Base-by-base conservation (phyloP, 805 yeast species). In the Wickerhamiella azymoides region DNA sequence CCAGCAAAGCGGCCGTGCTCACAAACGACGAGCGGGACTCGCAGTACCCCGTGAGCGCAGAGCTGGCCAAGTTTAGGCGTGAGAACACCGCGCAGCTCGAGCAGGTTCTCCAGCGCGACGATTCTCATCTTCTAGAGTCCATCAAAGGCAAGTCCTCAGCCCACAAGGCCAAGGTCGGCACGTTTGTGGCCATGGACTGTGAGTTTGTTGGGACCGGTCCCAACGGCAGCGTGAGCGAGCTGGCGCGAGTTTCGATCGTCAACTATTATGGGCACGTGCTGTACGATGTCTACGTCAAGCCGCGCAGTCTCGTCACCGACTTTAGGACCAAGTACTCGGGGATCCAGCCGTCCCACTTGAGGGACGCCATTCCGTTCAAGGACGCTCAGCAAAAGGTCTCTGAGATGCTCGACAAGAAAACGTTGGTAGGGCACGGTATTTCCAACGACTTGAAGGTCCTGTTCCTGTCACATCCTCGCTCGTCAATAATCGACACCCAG, bases 261-360 rank as follows among this genome's bases (percentile, higher is more conserved):
- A 85, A 88, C 58, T 84, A 70, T 59, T 79, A 74, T 56, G 96
- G 96, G 0, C 73, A 74, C 51, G 69, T 75, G 0, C 57, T 88
- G 0, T 67, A 79, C 50, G 96, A 88, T 61, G 65, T 71, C 33
- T 88, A 70, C 64, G 96, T 88, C 4, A 69, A 68, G 52, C 96
- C 96, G 2, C 63, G 67, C 27, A 86, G 80, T 54, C 67, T 65
- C 46, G 94, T 88, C 2, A 79, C 88, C 0, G 93, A 88, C 56
- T 88, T 92, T 88, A 71, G 96, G 61, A 88, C 96, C 0, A 78
- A 86, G 81, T 93, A 85, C 17, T 79, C 89, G 61, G 97, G 97
- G 21, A 74, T 88, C 2, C 68, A 78, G 2, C 84, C 94, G 0
- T 61, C 63, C 2, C 74, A 80, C 57, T 77, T 88, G 82, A 64